Base-by-base conservation (phyloP, 345 rosid genomes). In the Salix caprea region DNA sequence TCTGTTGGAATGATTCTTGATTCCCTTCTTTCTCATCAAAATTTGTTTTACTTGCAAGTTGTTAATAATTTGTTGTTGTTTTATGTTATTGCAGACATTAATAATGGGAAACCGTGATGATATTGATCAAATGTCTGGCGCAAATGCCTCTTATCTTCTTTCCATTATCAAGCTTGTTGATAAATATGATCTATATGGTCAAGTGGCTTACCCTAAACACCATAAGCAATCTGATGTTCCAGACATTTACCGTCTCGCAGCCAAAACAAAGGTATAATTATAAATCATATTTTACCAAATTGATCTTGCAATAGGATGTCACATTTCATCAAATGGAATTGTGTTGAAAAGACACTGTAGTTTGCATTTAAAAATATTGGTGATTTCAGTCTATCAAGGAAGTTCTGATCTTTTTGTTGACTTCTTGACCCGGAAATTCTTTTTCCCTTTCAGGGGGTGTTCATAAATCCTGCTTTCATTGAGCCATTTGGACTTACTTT, bases 21-120 rank as follows among this genome's bases (percentile, higher is more conserved):
- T 79, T 54, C 58, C 71, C 84, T 65, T 64, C 65, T 32, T 28
- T 72, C 30, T 61, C 56, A 7, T 23, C 30, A 21, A 70, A 37
- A 19, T 15, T 77, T 7, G 28, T 46, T 21, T 50, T 21, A 4
- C 67, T 70, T 77, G 77, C 30, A 40, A 46, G 52, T 46, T 21
- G 40, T 39, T 42, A 37, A 61, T 36, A 52, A 60, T 36, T 70
- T 42, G 52, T 30, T 67, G 10, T 46, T 21, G 24, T 2, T 18
- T 71, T n/a, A 37, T 83, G 40, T 32, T 86, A 75, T 77, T 85
- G 76, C 82, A 95, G 99, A 91, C 99, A 14, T 88, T 95, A 74
- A 88, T 95, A 74, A 95, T 95, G 97, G 99, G 99, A 64, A 95
- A 95, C 81, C 88, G 99, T 73, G 99, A 95, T 78, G 97, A 90